A percentile compares a stretch with the other conserved stretches of the same genome.
Evolutionary conservation across 805 yeast species (phyloP).

Genomic region (Soucietia sequanensis): DNA sequence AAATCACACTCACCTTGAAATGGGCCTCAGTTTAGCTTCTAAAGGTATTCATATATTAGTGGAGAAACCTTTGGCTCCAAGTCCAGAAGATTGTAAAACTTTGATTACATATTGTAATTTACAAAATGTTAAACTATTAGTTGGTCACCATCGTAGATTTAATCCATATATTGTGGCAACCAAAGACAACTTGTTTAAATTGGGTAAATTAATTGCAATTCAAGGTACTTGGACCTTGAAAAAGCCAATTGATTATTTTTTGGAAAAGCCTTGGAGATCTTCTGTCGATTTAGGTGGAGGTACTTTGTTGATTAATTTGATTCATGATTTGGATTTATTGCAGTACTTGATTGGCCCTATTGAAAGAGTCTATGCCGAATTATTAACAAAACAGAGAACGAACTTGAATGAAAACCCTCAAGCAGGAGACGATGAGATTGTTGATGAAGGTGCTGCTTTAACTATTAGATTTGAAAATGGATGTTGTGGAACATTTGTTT

Average conservation of each 20-base stretch:
- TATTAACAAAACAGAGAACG: constrained; percentile 29
- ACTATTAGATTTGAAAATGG: constrained; percentile 38
- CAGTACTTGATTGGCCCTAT: constrained; percentile 42
- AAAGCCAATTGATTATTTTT: constrained; percentile 34
- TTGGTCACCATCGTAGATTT: constrained; percentile 44
- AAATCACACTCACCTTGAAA: constrained; percentile 37
- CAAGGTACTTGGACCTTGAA: constrained; percentile 43
- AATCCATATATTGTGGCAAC: constrained; percentile 41
- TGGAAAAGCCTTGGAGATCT: constrained; percentile 39
- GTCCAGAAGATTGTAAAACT: constrained; percentile 32
- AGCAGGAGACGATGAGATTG: constrained; percentile 15
- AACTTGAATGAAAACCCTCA: constrained; percentile 11
- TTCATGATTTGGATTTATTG: constrained; percentile 42
- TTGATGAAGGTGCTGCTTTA: constrained; percentile 43
- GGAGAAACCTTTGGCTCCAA: constrained; percentile 40
- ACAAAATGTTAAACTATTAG: constrained; percentile 29
- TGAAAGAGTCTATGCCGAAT: constrained; percentile 38
- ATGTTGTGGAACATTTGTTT: constrained; percentile 39
- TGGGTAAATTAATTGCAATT: constrained; percentile 35
- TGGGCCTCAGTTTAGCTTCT: constrained; percentile 32
- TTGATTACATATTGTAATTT: constrained; percentile 25
- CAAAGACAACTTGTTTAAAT: constrained; percentile 26
- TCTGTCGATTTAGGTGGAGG: constrained; percentile 37
- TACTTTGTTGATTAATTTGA: constrained; percentile 37
- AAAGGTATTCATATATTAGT: constrained; percentile 37